Conservation (phyloP, 306 rosid species). For the Cicer judaicum region DNA sequence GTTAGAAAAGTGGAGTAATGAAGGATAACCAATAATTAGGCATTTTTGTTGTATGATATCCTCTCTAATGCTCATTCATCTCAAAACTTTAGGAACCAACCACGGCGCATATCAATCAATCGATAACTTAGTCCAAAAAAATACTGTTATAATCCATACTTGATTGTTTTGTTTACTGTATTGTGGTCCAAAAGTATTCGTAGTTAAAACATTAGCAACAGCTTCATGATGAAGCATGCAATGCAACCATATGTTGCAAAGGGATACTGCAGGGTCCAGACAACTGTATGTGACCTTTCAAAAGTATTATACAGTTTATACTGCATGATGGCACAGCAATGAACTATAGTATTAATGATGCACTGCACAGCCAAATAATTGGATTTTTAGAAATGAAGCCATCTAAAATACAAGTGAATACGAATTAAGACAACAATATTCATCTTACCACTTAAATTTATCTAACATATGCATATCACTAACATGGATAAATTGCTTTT, state of each 20-base stretch:
- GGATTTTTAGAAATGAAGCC: constrained; percentile 32
- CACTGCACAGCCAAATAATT: constrained; percentile 26
- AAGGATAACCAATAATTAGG: neutral
- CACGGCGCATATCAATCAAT: constrained; percentile 10
- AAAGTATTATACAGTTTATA: neutral
- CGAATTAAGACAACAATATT: neutral
- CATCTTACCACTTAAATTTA: neutral
- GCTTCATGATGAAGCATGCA: constrained; percentile 2
- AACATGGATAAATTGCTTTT: neutral
- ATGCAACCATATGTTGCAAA: neutral
- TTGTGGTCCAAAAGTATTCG: constrained; percentile 23
- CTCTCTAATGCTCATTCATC: constrained; percentile 27
- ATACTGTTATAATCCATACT: neutral
- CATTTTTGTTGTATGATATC: constrained; percentile 6
- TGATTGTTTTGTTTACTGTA: constrained; percentile 1
- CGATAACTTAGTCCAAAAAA: constrained; percentile 7
- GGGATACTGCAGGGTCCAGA: neutral
- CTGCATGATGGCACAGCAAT: constrained; percentile 3
- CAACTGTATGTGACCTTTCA: constrained; percentile 26
- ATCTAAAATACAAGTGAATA: constrained; percentile 1
- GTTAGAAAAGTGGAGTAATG: neutral
- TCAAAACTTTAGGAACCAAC: constrained; percentile 27
- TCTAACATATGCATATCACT: constrained; percentile 30
- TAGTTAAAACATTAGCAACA: constrained; percentile 1
- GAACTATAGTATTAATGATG: neutral